Conservation (phyloP, 345 rosid species). For the Noccaea bulbosa region DNA sequence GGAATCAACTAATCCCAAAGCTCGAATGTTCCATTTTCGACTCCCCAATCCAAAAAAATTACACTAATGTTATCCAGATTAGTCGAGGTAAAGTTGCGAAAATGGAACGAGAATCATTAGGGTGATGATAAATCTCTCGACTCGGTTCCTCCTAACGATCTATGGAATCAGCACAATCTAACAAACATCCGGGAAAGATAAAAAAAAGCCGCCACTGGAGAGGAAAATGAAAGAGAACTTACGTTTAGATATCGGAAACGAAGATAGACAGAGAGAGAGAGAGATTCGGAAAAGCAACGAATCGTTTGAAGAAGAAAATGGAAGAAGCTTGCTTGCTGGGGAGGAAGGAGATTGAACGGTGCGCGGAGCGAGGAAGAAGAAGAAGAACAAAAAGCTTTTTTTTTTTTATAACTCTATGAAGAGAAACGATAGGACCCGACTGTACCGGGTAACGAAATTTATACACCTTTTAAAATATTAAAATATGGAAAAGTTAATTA, state of each 20-base stretch:
- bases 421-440: neutral
- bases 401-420: constrained; percentile 16
- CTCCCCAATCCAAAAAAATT: neutral
- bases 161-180: neutral
- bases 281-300: neutral
- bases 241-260: constrained; percentile 4
- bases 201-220: neutral
- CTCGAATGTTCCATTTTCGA: neutral
- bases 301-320: neutral
- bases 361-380: constrained; percentile 1
- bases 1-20: no score
- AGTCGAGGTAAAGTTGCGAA: neutral
- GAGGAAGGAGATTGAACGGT: neutral
- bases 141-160: neutral
- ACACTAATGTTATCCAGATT: neutral
- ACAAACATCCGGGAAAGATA: neutral
- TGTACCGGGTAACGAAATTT: no score
- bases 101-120: neutral
- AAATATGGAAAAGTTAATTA: no score
- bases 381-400: constrained; percentile 10
- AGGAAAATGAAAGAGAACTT: constrained; percentile 4
- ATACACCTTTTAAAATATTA: no score
- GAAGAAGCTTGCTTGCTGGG: constrained; percentile 8
- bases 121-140: neutral
- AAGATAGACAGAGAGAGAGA: neutral